Evolutionary conservation across 106 monocot genomes (phyloP), one percentile per base, ranked within the genome.

Genomic region (Platanthera zijinensis): DNA sequence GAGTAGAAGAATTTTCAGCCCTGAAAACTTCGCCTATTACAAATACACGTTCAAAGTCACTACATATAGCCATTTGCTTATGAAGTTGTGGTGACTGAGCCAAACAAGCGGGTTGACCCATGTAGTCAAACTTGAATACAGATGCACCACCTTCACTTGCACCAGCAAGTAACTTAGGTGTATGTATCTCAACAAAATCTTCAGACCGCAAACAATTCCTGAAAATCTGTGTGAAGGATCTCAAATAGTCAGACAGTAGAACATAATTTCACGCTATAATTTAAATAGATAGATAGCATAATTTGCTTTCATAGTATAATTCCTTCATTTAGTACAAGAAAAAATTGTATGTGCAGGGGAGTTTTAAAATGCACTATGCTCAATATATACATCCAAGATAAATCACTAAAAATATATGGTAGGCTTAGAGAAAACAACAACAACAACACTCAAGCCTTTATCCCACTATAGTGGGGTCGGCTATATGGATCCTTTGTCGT

Each of bases 111-210:
- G 92, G 83, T 74, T 93, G 92, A 8, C 92, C 92, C 71, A 89
- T 93, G 86, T 96, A 96, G 66, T 90, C 85, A 47, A 96, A 78
- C 77, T 84, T 90, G 80, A 96, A 96, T 49, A 93, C 96, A 81
- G 96, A 85, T 10, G 96, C 79, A 75, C 96, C 96, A 63, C 96
- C 92, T 89, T 96, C 96, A 80, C 90, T 93, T 51, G 96, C 82
- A 68, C 90, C 96, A 82, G 79, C 73, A 66, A 87, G 64, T 51
- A 96, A 72, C 56, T 96, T 93, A 46, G 96, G 96, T 50, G 78
- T 89, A 70, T 93, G 84, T 71, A 96, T 96, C 50, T 81, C 87
- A 25, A 81, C 53, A 83, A 96, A 96, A 21, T 67, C 86, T 74
- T 93, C 84, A 4, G 82, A 80, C 17, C 74, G 57, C 48, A 93